A percentile compares a stretch with the other conserved stretches of the same genome.
Conservation (phyloP, 352 stramenopile species). For the Phytophthora podocarpi region DNA sequence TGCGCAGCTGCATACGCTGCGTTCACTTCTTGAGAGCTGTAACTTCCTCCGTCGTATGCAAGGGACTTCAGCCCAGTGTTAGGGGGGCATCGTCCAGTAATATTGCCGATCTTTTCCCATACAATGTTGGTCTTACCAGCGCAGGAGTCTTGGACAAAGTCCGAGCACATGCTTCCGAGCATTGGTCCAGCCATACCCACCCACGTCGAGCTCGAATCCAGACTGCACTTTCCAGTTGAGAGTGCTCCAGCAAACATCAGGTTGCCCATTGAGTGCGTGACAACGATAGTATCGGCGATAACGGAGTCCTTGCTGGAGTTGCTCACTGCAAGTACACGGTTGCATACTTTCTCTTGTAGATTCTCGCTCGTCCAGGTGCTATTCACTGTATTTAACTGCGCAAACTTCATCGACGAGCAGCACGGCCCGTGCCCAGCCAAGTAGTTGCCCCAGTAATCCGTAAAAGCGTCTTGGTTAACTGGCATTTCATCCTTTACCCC, state of each 20-base stretch:
- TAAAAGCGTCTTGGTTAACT: not conserved
- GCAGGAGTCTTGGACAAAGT: conserved; percentile 2
- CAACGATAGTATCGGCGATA: conserved; percentile 5
- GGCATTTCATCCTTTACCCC: not conserved
- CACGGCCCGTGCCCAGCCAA: conserved; percentile 2
- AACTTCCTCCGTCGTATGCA: conserved; percentile 20
- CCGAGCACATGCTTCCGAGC: conserved; percentile 17
- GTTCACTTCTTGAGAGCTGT: conserved; percentile 4
- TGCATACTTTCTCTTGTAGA: conserved; percentile 3
- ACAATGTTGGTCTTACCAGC: not conserved
- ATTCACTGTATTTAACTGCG: not conserved
- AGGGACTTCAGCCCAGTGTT: conserved; percentile 8
- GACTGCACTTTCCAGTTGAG: conserved; percentile 9
- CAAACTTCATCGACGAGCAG: conserved; percentile 6
- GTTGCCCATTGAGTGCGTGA: conserved; percentile 8
- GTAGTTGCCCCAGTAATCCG: conserved; percentile 4
- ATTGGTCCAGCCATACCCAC: conserved; percentile 20
- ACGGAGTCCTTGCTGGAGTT: not conserved
- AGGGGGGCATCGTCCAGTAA: not conserved
- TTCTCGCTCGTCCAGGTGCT: not conserved
- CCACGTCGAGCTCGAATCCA: conserved; percentile 27
- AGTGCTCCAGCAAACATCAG: conserved; percentile 14
- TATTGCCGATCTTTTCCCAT: not conserved
- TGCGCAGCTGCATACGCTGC: conserved; percentile 24
- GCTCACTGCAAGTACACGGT: conserved; percentile 1